Evolutionary conservation across 2,329 filamentous ascomycete genomes (phyloP).

Genomic region (Arthrobotrys sinensis): DNA sequence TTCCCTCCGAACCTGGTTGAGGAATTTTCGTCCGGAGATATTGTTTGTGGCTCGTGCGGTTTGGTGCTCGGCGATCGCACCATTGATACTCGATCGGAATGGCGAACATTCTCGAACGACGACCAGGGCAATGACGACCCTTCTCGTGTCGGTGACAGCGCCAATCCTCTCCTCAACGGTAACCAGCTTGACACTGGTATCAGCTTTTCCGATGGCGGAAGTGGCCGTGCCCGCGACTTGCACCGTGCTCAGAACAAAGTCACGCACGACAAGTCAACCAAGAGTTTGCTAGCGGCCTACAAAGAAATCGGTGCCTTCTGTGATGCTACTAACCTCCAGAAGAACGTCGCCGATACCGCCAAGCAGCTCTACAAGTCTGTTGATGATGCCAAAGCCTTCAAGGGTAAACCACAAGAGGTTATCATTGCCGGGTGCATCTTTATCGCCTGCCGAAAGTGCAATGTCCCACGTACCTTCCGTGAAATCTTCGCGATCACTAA

Average conservation of each 20-base stretch:
- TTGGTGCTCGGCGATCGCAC: constrained; percentile 90
- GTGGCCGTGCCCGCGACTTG: constrained; percentile 79
- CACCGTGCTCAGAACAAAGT: constrained; percentile 87
- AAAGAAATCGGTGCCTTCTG: constrained; percentile 90
- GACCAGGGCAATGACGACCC: constrained; percentile 97
- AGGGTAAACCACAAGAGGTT: constrained; percentile 93
- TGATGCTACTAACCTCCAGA: constrained; percentile 85
- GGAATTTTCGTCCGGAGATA: constrained; percentile 91
- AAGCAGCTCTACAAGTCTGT: constrained; percentile 97
- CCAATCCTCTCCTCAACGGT: constrained; percentile 90
- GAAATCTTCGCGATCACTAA: constrained; percentile 95
- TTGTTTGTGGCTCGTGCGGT: constrained; percentile 92
- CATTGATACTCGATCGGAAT: constrained; percentile 96
- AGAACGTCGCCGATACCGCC: constrained; percentile 86
- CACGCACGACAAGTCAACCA: constrained; percentile 85
- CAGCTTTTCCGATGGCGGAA: constrained; percentile 82
- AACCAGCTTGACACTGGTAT: constrained; percentile 91
- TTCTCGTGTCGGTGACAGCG: constrained; percentile 95
- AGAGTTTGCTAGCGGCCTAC: constrained; percentile 83
- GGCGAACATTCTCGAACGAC: constrained; percentile 98
- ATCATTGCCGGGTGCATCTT: constrained; percentile 98
- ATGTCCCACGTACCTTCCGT: constrained; percentile 88
- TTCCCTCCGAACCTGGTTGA: constrained; percentile 92
- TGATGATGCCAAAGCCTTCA: constrained; percentile 92
- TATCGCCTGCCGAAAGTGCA: constrained; percentile 92